Percentiles rank a stretch among this genome's conserved stretches.
Conservation (phyloP, 1,139 yeast genomes). For the Debaryomycetaceae sp. region DNA sequence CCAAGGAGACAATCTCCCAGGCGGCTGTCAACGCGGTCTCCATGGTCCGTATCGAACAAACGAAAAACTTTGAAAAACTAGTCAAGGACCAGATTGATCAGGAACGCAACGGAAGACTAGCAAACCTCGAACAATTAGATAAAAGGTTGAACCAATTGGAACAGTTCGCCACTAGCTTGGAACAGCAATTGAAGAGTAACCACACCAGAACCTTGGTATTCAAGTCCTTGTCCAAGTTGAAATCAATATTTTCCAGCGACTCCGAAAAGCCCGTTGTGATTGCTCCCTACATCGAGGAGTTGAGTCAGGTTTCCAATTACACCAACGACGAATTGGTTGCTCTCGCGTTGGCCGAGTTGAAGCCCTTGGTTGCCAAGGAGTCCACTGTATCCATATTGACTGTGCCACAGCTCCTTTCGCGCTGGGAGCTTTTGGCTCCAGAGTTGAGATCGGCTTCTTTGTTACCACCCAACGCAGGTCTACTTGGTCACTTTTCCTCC, state of each 20-base stretch:
- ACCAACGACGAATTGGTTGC: conserved; percentile 42
- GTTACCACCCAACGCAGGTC: conserved; percentile 93
- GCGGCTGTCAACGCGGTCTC: conserved; percentile 78
- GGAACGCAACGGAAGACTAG: conserved; percentile 81
- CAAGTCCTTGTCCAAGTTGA: conserved; percentile 53
- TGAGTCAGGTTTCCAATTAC: conserved; percentile 39
- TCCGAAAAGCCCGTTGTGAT: conserved; percentile 28
- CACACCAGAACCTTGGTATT: conserved; percentile 57
- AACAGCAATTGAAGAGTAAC: conserved; percentile 52
- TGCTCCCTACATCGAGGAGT: conserved; percentile 44
- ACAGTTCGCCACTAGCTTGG: conserved; percentile 55
- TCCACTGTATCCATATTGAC: conserved; percentile 60
- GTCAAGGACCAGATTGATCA: conserved; percentile 63
- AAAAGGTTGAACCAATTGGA: conserved; percentile 57
- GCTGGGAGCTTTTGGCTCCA: conserved; percentile 77
- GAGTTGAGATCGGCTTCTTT: conserved; percentile 86
- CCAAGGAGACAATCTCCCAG: conserved; percentile 62
- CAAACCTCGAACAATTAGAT: conserved; percentile 61
- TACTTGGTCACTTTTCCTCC: conserved; percentile 86
- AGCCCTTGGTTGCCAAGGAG: conserved; percentile 42
- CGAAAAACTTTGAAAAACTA: conserved; percentile 65
- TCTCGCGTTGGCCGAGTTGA: conserved; percentile 36
- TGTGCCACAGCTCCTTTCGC: conserved; percentile 61
- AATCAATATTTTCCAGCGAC: conserved; percentile 38
- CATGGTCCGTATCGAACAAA: conserved; percentile 67